Base-by-base conservation (phyloP, 2,329 filamentous ascomycete genomes). In the Pseudocercospora fijiensis region DNA sequence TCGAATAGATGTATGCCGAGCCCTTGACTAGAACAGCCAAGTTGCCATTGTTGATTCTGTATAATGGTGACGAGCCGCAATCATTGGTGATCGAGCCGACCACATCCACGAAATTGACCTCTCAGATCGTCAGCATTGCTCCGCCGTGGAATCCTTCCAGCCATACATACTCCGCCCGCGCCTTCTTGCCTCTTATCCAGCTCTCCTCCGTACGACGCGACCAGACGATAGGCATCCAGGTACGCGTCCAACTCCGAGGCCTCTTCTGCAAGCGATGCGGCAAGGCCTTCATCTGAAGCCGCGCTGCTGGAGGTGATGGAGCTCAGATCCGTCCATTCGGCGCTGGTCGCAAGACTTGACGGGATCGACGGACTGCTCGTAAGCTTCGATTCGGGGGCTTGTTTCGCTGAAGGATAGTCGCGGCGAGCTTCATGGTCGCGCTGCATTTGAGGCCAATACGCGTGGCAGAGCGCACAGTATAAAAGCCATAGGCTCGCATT, bases 1-100 rank as follows among this genome's bases (percentile, higher is more conserved):
- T 63, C n/a, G 61, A 63, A 51, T 63, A 63, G 20, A 37, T 51
- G 26, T 51, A 58, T 26, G 57, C 45, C 9, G 9, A 33, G 8
- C 61, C 61, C 20, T 26, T 30, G 11, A 28, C 22, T 8, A 37
- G 43, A 4, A 49, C 43, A 4, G 56, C 41, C 6, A 63, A n/a
- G 9, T 22, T 30, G 10, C 47, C 61, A 24, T 63, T 63, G 18
- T 41, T 20, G 27, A 63, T 37, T 33, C 37, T n/a, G 43, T 63
- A 63, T 3, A 63, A 24, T 3, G 61, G 61, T 30, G 49, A 57
- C 6, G 33, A 60, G 16, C 45, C 52, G 37, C 61, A 63, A 30
- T 63, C 61, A 26, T 63, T 63, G 37, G 37, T 41, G 37, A 41
- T 41, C 16, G 37, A 41, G 16, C 37, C 37, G 37, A 41, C 37